These are phyloP conservation scores for Millerago galiae DNA, from an alignment of 805 yeast species.

Conservation along the genomic window DNA sequence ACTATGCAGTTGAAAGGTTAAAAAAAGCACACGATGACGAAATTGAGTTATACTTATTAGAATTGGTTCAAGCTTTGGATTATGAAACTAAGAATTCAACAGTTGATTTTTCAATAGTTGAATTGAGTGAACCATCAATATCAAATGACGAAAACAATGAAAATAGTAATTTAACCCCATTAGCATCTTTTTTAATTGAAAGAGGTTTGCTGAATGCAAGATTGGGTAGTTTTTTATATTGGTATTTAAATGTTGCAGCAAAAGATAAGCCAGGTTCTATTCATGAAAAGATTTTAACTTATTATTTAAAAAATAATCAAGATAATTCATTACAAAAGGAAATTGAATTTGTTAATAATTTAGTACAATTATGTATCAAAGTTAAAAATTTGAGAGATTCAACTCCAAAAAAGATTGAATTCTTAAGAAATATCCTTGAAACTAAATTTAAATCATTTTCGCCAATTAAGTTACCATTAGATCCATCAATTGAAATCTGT, in stretches of 20 bases:
- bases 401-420: conserved; percentile 68
- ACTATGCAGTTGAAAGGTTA: conserved; percentile 83
- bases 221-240: conserved; percentile 79
- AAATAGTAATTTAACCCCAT: conserved; percentile 41
- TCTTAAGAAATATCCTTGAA: conserved; percentile 42
- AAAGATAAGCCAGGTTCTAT: conserved; percentile 52
- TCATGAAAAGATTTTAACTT: conserved; percentile 40
- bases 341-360: conserved; percentile 57
- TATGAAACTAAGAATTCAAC: conserved; percentile 44
- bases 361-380: conserved; percentile 58
- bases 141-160: conserved; percentile 17
- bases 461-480: conserved; percentile 71
- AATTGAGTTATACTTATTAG: conserved; percentile 73
- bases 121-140: conserved; percentile 22
- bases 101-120: conserved; percentile 34
- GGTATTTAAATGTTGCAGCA: conserved; percentile 87
- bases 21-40: conserved; percentile 75
- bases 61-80: conserved; percentile 85
- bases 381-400: conserved; percentile 67
- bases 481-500: conserved; percentile 66
- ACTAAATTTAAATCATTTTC: conserved; percentile 37
- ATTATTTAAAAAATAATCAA: conserved; percentile 33
- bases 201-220: conserved; percentile 59
- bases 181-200: conserved; percentile 69
- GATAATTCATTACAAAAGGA: conserved; percentile 42